Evolutionary conservation across 257 asterid genomes (phyloP), one percentile per base, ranked within the genome.

Genomic region (Primulina eburnea): DNA sequence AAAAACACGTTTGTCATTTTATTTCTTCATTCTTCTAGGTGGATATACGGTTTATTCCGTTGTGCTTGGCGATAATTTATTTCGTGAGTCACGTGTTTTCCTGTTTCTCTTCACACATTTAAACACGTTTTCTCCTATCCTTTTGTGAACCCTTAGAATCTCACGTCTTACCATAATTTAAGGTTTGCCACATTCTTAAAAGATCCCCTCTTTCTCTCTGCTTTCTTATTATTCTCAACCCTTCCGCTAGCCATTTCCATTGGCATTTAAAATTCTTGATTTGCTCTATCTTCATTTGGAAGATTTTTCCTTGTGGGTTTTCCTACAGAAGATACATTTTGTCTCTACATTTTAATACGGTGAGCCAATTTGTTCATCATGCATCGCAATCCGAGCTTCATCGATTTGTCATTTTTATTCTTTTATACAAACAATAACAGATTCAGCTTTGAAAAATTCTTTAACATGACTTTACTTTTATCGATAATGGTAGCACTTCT

Each of bases 211-310:
- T 38, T 35, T 71, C 59, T 71, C 67, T 65, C 59, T 29, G 4
- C 17, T 75, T 32, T 37, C 26, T 24, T 18, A 66, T 57, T 67
- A 50, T 67, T 77, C 57, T 66, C 70, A 70, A 43, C 79, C 79
- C 81, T 72, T 73, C 63, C 56, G 78, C 40, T 83, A 76, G 74
- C 60, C 69, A 73, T 73, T 75, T 73, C 69, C 67, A 32, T 63
- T 47, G 29, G 69, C 78, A 67, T 79, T 68, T 71, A 38, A 8
- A 61, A 30, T 76, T 55, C 74, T 60, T 65, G 4, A 66, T 81
- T 68, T 78, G 68, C 59, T 61, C 63, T 11, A 16, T 62, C 40
- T 34, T 70, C 28, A 9, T 29, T 60, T n/a, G 21, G 34, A 52
- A 65, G 67, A 64, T 4, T 30, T 64, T 69, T 30, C 69, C 62